Evolutionary conservation across 768 basidiomycete species (phyloP), one percentile per base, ranked within the genome.

Genomic region (Pholiota conissans): DNA sequence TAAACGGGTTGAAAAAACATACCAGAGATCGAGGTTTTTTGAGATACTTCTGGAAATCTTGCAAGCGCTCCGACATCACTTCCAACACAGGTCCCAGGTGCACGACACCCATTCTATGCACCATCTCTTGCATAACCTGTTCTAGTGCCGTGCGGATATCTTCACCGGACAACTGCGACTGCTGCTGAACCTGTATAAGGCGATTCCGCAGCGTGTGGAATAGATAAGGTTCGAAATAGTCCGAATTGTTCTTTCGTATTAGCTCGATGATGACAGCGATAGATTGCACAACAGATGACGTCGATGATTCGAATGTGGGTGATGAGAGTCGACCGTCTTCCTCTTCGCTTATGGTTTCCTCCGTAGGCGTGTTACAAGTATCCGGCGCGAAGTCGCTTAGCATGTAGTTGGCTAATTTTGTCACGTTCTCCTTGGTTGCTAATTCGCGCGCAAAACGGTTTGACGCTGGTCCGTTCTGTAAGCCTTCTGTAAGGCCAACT

Each of bases 181-280:
- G 84, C 63, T 93, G 92, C 66, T 93, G 93, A 5, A 94, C 82
- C 49, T 87, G 85, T 61, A 98, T 95, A 32, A 98, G 81, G 46
- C 93, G 84, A 68, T 95, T 95, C 49, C 95, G 86, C 40, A 97
- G 75, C 1, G 92, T 94, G 67, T 97, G 95, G 74, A 97, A 98
- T 11, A 98, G 81, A 71, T 95, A 96, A 4, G 95, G 96, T 73
- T 99, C 97, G 67, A 97, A 95, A 69, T 95, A 98, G 71, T 99
- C 96, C 35, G 95, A 96, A 71, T 98, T 98, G 73, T 98, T 98
- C 70, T 98, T 95, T 52, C 95, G 84, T 63, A 98, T 97, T 37
- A 97, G 81, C 69, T 98, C 96, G 62, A 95, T 90, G 59, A 98
- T 79, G 65, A 98, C 86, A 40, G 89, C 87, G 63, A 95, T 90